A percentile compares a stretch with the other conserved stretches of the same genome.
Conservation (phyloP, 2,329 filamentous ascomycete species). For the Xylariaceae sp. region DNA sequence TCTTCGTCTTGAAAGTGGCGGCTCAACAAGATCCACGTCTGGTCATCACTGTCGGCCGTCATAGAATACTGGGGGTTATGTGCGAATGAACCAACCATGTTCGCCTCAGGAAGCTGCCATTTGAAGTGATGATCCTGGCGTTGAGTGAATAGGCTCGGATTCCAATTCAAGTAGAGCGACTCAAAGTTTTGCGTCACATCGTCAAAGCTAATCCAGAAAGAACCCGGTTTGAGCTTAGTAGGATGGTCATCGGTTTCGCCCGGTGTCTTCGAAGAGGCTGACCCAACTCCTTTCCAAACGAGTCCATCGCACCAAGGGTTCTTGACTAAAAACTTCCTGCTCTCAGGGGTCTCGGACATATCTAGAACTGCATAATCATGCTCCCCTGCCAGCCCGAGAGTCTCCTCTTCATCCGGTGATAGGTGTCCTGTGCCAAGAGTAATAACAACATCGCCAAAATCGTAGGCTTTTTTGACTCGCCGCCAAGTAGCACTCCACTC, state of each 20-base stretch:
- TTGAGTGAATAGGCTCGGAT: slow-evolving; percentile 79
- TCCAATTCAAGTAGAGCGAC: slow-evolving; percentile 97
- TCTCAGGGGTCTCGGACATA: slow-evolving; percentile 67
- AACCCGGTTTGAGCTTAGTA: slow-evolving; percentile 64
- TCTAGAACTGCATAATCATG: slow-evolving; percentile 95
- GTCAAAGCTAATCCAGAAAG: slow-evolving; percentile 92
- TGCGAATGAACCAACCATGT: slow-evolving; percentile 61
- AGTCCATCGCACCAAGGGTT: slow-evolving; percentile 93
- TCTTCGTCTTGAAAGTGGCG: slow-evolving; percentile 82
- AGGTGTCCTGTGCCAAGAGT: slow-evolving; percentile 91
- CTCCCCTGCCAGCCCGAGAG: slow-evolving; percentile 82
- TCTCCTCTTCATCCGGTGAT: slow-evolving; percentile 76
- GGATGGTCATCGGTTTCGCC: slow-evolving; percentile 34
- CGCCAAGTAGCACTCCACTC: slow-evolving; percentile 79
- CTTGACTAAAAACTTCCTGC: slow-evolving; percentile 80
- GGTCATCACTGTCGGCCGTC: slow-evolving; percentile 62
- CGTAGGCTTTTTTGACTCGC: slow-evolving; percentile 76
- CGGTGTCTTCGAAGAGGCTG: slow-evolving; percentile 36
- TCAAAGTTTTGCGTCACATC: slow-evolving; percentile 92
- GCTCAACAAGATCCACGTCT: slow-evolving; percentile 83
- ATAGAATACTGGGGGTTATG: slow-evolving; percentile 78
- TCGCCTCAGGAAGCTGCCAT: slow-evolving; percentile 68
- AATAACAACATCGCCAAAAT: slow-evolving; percentile 80
- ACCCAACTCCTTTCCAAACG: slow-evolving; percentile 68
- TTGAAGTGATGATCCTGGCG: slow-evolving; percentile 90